Base-by-base conservation (phyloP, 371 early-diverging fungal species). In the Mucor racemosus region DNA sequence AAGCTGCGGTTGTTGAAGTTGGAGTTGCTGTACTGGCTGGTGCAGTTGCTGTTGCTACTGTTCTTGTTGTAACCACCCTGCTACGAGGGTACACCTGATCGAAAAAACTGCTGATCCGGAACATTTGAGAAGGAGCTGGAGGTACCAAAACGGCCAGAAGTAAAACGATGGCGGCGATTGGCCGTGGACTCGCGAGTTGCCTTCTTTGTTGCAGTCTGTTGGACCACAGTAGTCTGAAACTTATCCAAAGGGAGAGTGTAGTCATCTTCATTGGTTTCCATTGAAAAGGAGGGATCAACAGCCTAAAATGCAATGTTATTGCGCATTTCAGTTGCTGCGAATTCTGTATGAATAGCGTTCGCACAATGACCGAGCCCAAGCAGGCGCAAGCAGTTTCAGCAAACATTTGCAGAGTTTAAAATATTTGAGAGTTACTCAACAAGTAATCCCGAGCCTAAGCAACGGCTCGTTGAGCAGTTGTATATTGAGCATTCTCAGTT, bases 291-390 rank as follows among this genome's bases (percentile, higher is more conserved):
- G 64, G 39, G 26, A 57, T 44, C 8, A 5, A 44, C 14, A 0
- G 68, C 60, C 0, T 64, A 60, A 1, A 74, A 17, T 13, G 71
- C 68, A 0, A 74, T 35, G 9, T 70, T 62, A n/a, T 70, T 64
- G n/a, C 70, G 41, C 0, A 15, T 17, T 0, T 36, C 19, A 5
- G 44, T 74, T 14, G 64, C 33, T 1, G 64, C 26, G 3, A 63
- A 54, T 15, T 44, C 42, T 0, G 58, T n/a, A 50, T 68, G 58
- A 0, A 70, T n/a, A n/a, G n/a, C n/a, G n/a, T n/a, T n/a, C n/a
- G n/a, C n/a, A n/a, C n/a, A n/a, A n/a, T n/a, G n/a, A n/a, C n/a
- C n/a, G n/a, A n/a, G n/a, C n/a, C n/a, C n/a, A n/a, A n/a, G n/a
- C n/a, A n/a, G n/a, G n/a, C n/a, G n/a, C n/a, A n/a, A n/a, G n/a